Conservation (phyloP, 805 yeast species). For the Candida ponderosae region DNA sequence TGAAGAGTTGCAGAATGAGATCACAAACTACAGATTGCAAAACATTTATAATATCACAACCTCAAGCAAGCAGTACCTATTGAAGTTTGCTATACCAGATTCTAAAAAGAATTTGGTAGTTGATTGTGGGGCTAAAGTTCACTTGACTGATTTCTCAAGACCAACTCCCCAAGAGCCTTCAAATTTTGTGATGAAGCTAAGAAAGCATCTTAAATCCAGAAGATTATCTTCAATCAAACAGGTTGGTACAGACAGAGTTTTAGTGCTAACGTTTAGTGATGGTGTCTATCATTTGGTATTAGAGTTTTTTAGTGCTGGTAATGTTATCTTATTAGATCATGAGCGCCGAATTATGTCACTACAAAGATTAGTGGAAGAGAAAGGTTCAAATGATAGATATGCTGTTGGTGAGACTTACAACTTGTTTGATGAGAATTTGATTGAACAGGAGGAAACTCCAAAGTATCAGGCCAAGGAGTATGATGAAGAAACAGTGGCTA, state of each 20-base stretch:
- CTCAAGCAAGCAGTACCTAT: conserved; percentile 62
- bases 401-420: conserved; percentile 71
- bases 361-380: conserved; percentile 73
- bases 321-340: conserved; percentile 69
- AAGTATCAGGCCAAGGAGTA: conserved; percentile 3
- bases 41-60: conserved; percentile 78
- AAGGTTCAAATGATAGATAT: conserved; percentile 52
- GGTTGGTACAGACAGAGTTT: conserved; percentile 72
- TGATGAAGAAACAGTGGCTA: conserved; percentile 10
- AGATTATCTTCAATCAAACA: conserved; percentile 68
- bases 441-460: conserved; percentile 18
- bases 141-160: conserved; percentile 73
- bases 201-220: conserved; percentile 80
- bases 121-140: conserved; percentile 82
- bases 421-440: conserved; percentile 48
- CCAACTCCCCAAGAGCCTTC: conserved; percentile 79
- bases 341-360: conserved; percentile 60
- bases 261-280: conserved; percentile 79
- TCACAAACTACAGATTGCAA: conserved; percentile 65
- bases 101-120: conserved; percentile 67
- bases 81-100: conserved; percentile 80
- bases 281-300: conserved; percentile 71
- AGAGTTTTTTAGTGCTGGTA: conserved; percentile 95
- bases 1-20: conserved; percentile 48
- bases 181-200: conserved; percentile 73